Evolutionary conservation across 257 asterid species (phyloP), one percentile per base, ranked within the genome.

Genomic region (Solanum virginianum): DNA sequence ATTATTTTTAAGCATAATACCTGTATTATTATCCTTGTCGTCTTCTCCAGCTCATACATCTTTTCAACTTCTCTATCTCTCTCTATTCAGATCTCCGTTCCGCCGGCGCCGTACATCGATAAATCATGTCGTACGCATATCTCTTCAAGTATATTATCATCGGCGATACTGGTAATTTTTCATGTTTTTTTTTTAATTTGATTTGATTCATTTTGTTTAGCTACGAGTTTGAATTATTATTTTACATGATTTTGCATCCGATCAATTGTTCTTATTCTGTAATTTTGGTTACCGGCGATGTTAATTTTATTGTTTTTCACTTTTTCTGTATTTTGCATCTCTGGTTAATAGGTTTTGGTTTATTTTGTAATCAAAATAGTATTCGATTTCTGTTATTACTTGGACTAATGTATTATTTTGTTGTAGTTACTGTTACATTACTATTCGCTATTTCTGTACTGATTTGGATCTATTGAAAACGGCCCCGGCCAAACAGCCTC

Each of bases 141-240:
- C 95, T 92, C 86, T 92, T 92, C 92, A 91, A 92, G 92, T 92
- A 92, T 93, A 92, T 92, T 80, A 90, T 92, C 86, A 92, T 92
- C 86, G 95, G 95, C 20, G 94, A 92, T 57, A 91, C 93, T 22
- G 94, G 94, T 91, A 92, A 45, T 0, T 53, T 0, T 82, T 22
- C 3, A 3, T 32, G 1, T 15, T 4, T 12, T 12, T 54, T 32
- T 2, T 55, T 63, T 18, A 32, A 7, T 70, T 11, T 72, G 66
- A 39, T 60, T 41, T 49, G 11, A 13, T 45, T 24, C 18, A 1
- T 18, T 71, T 20, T 71, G 80, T 11, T 11, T 71, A 20, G 53
- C 6, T 1, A 43, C 3, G 7, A 71, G 80, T 43, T 71, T 71
- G 3, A 20, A 22, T 17, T 39, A 2, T 71, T 10, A 36, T 0